A percentile compares a stretch with the other conserved stretches of the same genome.
Evolutionary conservation across 441 rosid species (phyloP).

Genomic region (Gossypium armourianum): DNA sequence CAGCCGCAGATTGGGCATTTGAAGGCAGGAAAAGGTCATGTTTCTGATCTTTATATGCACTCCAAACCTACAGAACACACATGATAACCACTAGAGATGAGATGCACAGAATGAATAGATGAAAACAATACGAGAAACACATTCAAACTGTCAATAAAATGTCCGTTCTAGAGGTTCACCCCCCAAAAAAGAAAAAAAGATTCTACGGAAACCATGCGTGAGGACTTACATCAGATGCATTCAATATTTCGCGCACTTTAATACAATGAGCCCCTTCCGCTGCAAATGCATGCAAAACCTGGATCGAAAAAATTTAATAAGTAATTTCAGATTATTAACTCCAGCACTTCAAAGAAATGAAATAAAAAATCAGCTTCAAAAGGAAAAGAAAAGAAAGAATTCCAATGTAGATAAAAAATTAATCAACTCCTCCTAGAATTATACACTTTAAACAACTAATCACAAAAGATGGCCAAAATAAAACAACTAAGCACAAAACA

Average conservation of each 20-base stretch:
- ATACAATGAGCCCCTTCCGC: constrained; percentile 92
- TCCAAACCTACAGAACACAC: constrained; percentile 56
- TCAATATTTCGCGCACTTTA: constrained; percentile 71
- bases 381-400: not conserved
- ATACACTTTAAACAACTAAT: not conserved
- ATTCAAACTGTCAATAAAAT: not conserved
- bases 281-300: constrained; percentile 95
- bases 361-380: not conserved
- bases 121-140: not conserved
- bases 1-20: constrained; percentile 81
- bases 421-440: not conserved
- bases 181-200: not conserved
- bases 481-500: not conserved
- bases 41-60: constrained; percentile 91
- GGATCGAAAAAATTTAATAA: constrained; percentile 11
- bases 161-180: not conserved
- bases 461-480: not conserved
- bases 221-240: constrained; percentile 79
- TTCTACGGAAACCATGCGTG: not conserved
- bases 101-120: not conserved
- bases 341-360: not conserved
- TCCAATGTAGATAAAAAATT: not conserved
- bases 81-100: not conserved
- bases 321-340: not conserved
- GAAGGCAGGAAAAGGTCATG: constrained; percentile 96